These are phyloP conservation scores for Apiospora saccharicola DNA, from an alignment of 2,329 filamentous ascomycete genomes.

Conservation along the genomic window DNA sequence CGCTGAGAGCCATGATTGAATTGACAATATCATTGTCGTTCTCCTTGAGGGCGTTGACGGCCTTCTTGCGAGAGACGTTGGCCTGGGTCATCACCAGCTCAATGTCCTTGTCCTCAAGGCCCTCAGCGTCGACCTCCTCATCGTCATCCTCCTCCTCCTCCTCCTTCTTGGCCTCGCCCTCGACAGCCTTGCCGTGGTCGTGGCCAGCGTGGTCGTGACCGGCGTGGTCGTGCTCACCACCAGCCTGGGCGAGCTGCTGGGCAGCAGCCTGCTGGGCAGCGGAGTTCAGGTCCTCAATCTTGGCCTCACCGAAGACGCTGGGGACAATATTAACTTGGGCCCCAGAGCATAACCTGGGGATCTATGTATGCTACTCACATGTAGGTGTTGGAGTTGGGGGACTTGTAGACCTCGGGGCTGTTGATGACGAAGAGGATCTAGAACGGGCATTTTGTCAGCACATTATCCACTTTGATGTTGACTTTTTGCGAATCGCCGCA, in stretches of 20 bases:
- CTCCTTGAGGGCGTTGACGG: slow-evolving; percentile 97
- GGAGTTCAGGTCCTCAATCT: slow-evolving; percentile 99
- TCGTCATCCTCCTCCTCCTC: slow-evolving; percentile 89
- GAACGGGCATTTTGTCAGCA: slow-evolving; percentile 25
- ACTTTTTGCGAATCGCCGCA: not conserved
- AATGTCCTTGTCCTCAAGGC: slow-evolving; percentile 98
- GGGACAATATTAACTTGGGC: not conserved
- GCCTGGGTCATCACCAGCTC: slow-evolving; percentile 99
- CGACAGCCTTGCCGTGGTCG: slow-evolving; percentile 68
- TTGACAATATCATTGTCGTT: slow-evolving; percentile 99
- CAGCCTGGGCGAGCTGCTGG: slow-evolving; percentile 87
- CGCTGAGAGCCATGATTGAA: slow-evolving; percentile 98
- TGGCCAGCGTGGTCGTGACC: slow-evolving; percentile 77
- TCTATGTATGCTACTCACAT: slow-evolving; percentile 73
- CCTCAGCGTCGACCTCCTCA: slow-evolving; percentile 93
- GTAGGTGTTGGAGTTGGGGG: slow-evolving; percentile 98
- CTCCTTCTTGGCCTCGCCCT: slow-evolving; percentile 75
- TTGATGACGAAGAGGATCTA: slow-evolving; percentile 99
- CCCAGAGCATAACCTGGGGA: no score
- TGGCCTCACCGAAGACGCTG: slow-evolving; percentile 99
- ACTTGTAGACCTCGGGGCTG: slow-evolving; percentile 99
- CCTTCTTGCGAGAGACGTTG: slow-evolving; percentile 96
- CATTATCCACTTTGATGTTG: not conserved
- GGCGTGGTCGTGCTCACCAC: slow-evolving; percentile 64
- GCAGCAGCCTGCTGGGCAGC: slow-evolving; percentile 95